These are phyloP conservation scores for Moesziomyces globuligerus DNA, from an alignment of 1,284 basidiomycete species.

Conservation along the genomic window DNA sequence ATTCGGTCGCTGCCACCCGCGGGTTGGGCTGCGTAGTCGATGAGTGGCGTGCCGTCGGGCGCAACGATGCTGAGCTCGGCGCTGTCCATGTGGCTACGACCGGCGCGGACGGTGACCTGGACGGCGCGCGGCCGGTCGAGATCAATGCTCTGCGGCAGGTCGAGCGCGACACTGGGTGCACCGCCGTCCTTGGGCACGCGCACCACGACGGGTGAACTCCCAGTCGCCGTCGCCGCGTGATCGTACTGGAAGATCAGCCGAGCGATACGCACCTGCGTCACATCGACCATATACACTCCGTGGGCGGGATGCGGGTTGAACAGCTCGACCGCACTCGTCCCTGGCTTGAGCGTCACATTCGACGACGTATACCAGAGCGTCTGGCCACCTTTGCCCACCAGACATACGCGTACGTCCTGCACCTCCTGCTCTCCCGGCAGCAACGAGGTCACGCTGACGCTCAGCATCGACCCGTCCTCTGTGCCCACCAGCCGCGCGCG, in stretches of 20 bases:
- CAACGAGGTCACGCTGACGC: slow-evolving; percentile 38
- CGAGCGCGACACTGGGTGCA: slow-evolving; percentile 31
- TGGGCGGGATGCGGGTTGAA: slow-evolving; percentile 45
- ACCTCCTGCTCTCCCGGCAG: slow-evolving; percentile 42
- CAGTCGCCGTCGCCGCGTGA: slow-evolving; percentile 9
- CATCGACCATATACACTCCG: slow-evolving; percentile 59
- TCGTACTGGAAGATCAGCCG: slow-evolving; percentile 58
- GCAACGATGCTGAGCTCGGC: slow-evolving; percentile 39
- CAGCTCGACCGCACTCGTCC: slow-evolving; percentile 38
- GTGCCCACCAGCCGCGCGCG: slow-evolving; percentile 17
- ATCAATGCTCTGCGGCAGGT: slow-evolving; percentile 42
- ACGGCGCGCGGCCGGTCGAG: slow-evolving; percentile 48
- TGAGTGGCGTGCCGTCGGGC: slow-evolving; percentile 6
- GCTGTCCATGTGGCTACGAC: slow-evolving; percentile 39
- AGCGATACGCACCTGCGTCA: slow-evolving; percentile 57
- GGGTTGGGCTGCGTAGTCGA: not conserved
- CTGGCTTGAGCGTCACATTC: slow-evolving; percentile 34
- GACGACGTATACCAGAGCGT: slow-evolving; percentile 58
- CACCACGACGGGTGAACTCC: slow-evolving; percentile 26
- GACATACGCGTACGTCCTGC: slow-evolving; percentile 57
- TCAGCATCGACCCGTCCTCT: slow-evolving; percentile 53
- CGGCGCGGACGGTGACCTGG: slow-evolving; percentile 43
- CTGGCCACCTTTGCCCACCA: slow-evolving; percentile 36
- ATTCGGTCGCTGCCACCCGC: not conserved
- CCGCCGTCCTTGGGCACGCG: slow-evolving; percentile 55